Percentiles rank a stretch among this genome's conserved stretches.
These are phyloP conservation scores for Tolypocladium tropicale DNA, from an alignment of 2,329 filamentous ascomycete genomes.

Conservation along the genomic window DNA sequence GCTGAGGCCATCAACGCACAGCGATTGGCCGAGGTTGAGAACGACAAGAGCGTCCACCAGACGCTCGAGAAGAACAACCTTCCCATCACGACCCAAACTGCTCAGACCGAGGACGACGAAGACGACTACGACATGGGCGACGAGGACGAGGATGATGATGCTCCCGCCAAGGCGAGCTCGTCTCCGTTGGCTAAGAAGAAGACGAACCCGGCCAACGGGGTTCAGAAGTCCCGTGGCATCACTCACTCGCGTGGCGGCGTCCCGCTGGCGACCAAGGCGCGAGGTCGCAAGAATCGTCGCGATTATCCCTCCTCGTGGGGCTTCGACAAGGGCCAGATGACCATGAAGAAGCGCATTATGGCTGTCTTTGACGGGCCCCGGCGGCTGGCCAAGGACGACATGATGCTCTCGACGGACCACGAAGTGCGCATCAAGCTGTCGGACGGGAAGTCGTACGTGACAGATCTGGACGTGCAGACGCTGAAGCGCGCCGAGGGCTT, in stretches of 20 bases:
- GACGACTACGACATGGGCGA: slow-evolving; percentile 40
- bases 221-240: slow-evolving; percentile 60
- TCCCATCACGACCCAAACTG: slow-evolving; percentile 31
- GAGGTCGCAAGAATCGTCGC: slow-evolving; percentile 80
- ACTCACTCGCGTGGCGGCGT: slow-evolving; percentile 71
- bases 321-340: slow-evolving; percentile 86
- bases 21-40: slow-evolving; percentile 54
- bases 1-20: slow-evolving; percentile 59
- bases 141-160: slow-evolving; percentile 36
- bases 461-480: slow-evolving; percentile 86
- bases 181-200: slow-evolving; percentile 41
- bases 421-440: slow-evolving; percentile 80
- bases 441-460: slow-evolving; percentile 72
- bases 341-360: slow-evolving; percentile 94
- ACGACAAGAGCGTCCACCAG: slow-evolving; percentile 51
- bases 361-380: slow-evolving; percentile 84
- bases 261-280: slow-evolving; percentile 42
- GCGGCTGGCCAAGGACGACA: slow-evolving; percentile 92
- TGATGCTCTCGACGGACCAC: slow-evolving; percentile 94
- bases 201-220: slow-evolving; percentile 43
- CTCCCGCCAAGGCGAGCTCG: slow-evolving; percentile 32
- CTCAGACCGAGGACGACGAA: slow-evolving; percentile 40
- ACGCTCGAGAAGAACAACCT: slow-evolving; percentile 56
- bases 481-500: slow-evolving; percentile 81
- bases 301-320: slow-evolving; percentile 94